Evolutionary conservation across 805 yeast genomes (phyloP).

Genomic region (Sungouiozyma ichnusensis): DNA sequence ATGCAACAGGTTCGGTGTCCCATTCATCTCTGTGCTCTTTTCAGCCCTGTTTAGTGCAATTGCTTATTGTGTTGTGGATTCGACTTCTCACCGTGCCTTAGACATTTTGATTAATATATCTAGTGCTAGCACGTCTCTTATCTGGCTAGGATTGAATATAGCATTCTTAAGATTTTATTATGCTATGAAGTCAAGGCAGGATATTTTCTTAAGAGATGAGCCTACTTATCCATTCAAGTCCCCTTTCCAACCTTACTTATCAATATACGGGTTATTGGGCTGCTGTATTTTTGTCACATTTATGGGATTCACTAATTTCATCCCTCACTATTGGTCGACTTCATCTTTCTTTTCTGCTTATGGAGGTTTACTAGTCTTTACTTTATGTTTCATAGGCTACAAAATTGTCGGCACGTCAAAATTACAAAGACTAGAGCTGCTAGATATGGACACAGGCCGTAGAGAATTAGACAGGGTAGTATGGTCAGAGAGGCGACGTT

Average conservation of each 20-base stretch:
- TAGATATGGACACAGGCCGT: constrained; percentile 77
- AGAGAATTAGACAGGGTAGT: constrained; percentile 70
- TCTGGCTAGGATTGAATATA: constrained; percentile 67
- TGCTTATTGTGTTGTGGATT: constrained; percentile 49
- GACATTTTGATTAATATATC: constrained; percentile 57
- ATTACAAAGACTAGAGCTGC: constrained; percentile 55
- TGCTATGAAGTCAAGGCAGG: constrained; percentile 52
- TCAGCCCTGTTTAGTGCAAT: constrained; percentile 52
- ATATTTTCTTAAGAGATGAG: constrained; percentile 53
- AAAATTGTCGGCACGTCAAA: constrained; percentile 52
- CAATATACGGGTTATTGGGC: constrained; percentile 51
- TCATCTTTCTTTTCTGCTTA: constrained; percentile 56
- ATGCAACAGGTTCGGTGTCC: constrained; percentile 61
- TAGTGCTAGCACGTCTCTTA: constrained; percentile 65
- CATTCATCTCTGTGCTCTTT: constrained; percentile 57
- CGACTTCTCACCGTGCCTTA: constrained; percentile 50
- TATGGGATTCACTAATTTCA: constrained; percentile 55
- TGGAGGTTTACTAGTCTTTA: constrained; percentile 47
- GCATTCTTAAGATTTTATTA: constrained; percentile 54
- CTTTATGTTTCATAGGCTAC: constrained; percentile 42
- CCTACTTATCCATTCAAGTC: constrained; percentile 58
- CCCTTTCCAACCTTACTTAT: constrained; percentile 60
- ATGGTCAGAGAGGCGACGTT: constrained; percentile 64
- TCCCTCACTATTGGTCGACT: constrained; percentile 48
- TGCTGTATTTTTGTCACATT: constrained; percentile 40